Conservation (phyloP, 768 basidiomycete species). For the Kwoniella heveanensis region DNA sequence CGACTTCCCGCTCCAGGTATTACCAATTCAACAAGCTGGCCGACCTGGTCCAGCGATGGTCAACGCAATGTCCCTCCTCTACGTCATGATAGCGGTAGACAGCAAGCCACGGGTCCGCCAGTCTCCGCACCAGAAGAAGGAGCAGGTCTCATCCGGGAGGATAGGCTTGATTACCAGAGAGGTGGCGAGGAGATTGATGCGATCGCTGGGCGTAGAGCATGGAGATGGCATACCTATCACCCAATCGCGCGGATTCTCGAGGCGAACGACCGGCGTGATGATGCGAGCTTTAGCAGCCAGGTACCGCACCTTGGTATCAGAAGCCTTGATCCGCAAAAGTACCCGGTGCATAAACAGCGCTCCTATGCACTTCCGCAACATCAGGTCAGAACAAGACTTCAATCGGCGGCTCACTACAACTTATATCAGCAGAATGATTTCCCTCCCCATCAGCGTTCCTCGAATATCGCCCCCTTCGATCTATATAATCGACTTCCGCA, state of each 20-base stretch:
- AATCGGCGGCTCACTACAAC: no score
- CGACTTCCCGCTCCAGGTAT: slow-evolving; percentile 14
- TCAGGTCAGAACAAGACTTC: no score
- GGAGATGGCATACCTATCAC: slow-evolving; percentile 1
- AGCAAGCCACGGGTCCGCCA: background rate
- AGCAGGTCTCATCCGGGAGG: background rate
- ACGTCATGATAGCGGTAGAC: background rate
- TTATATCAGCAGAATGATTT: no score
- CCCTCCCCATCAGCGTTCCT: no score
- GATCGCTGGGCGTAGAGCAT: background rate
- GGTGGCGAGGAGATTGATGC: slow-evolving; percentile 1
- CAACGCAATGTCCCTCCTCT: background rate
- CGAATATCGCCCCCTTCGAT: background rate
- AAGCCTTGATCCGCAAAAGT: background rate
- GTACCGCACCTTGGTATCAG: background rate
- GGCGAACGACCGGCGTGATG: background rate
- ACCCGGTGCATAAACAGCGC: background rate
- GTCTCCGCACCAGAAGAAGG: no score
- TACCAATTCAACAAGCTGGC: slow-evolving; percentile 22
- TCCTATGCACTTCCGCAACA: background rate
- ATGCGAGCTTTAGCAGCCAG: no score
- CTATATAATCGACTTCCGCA: background rate
- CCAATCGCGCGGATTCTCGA: background rate
- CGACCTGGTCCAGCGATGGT: slow-evolving; percentile 13
- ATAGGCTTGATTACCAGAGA: background rate